Percentiles rank a stretch among this genome's conserved stretches.
Evolutionary conservation across 192 early-diverging fungal genomes (phyloP).

Genomic region (Piromyces sp.): DNA sequence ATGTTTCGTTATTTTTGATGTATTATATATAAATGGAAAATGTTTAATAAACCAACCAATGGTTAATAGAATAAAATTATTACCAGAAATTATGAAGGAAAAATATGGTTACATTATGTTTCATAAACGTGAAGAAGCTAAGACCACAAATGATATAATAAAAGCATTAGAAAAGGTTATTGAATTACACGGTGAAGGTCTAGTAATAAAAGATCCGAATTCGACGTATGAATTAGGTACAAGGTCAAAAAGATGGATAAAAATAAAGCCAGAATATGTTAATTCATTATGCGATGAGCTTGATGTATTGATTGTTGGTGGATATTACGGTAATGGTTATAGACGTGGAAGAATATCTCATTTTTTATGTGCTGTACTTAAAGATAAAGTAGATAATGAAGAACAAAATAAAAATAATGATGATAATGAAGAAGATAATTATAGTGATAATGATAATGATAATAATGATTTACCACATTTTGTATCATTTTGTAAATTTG

Average conservation of each 20-base stretch:
- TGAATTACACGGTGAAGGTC: constrained; percentile 19
- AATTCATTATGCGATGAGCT: constrained; percentile 47
- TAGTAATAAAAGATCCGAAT: constrained; percentile 54
- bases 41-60: constrained; percentile 38
- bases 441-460: too few relatives aligned
- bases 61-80: constrained; percentile 21
- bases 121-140: constrained; percentile 24
- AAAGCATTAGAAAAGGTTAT: constrained; percentile 36
- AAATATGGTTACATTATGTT: constrained; percentile 33
- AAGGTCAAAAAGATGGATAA: constrained; percentile 45
- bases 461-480: not conserved
- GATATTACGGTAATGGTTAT: constrained; percentile 38
- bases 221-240: constrained; percentile 31
- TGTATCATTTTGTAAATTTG: constrained; percentile 48
- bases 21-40: constrained; percentile 49
- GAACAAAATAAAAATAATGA: not conserved
- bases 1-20: constrained; percentile 55
- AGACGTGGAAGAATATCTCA: constrained; percentile 31
- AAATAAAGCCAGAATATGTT: constrained; percentile 66
- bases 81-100: constrained; percentile 31
- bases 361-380: constrained; percentile 40
- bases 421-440: too few relatives aligned
- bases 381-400: constrained; percentile 13
- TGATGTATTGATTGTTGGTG: constrained; percentile 56
- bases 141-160: constrained; percentile 35